Evolutionary conservation across 768 basidiomycete species (phyloP).

Genomic region (Dacryopinax spathularia): DNA sequence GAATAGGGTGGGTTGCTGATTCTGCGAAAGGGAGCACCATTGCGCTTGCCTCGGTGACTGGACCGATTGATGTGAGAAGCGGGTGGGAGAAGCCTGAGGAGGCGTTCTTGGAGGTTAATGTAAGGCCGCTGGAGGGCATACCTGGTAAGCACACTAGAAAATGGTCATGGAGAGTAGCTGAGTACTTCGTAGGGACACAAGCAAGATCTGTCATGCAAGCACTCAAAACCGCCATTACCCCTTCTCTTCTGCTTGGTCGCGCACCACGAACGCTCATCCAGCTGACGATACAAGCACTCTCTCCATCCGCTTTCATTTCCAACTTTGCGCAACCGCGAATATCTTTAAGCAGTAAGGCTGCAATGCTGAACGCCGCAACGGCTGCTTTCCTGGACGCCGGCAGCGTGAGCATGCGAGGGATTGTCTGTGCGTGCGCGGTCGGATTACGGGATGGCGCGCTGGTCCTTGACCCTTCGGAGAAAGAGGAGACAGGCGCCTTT

Average conservation of each 20-base stretch:
- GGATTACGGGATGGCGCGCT: not conserved
- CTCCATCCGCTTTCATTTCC: not conserved
- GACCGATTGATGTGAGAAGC: not conserved
- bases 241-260: not conserved
- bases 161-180: not conserved
- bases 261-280: not conserved
- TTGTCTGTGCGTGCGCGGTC: not conserved
- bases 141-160: not conserved
- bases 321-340: not conserved
- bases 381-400: not conserved
- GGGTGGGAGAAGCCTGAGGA: slow-evolving; percentile 2
- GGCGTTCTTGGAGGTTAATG: slow-evolving; percentile 1
- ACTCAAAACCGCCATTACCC: not conserved
- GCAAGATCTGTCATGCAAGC: not conserved
- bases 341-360: not conserved
- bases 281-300: not conserved
- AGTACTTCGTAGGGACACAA: not conserved
- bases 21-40: not conserved
- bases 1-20: not conserved
- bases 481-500: not conserved
- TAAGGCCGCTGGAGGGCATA: not conserved
- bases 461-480: not conserved
- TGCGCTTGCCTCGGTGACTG: not conserved
- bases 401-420: slow-evolving; percentile 1
- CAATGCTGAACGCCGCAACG: not conserved